Evolutionary conservation across 2,329 filamentous ascomycete species (phyloP).

Genomic region (Apiospora koreana): DNA sequence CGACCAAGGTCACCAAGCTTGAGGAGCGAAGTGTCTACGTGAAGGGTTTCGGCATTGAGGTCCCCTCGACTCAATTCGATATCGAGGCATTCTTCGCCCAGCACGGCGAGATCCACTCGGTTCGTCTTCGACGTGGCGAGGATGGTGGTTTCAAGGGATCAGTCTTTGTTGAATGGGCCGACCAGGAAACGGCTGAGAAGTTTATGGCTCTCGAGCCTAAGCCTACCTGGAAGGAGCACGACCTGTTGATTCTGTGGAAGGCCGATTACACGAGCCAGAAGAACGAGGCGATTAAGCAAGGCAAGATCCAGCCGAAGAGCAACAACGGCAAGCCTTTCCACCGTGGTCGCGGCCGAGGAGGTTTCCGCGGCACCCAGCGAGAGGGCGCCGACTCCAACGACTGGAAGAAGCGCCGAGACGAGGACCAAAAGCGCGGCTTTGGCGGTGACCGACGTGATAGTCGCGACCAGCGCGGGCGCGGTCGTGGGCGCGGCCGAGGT

Average conservation of each 20-base stretch:
- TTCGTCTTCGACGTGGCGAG: conserved; percentile 80
- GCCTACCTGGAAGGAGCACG: conserved; percentile 80
- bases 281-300: conserved; percentile 68
- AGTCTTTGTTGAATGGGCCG: conserved; percentile 90
- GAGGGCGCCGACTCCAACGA: conserved; percentile 52
- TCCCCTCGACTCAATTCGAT: conserved; percentile 84
- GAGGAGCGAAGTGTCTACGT: conserved; percentile 81
- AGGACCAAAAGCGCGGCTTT: conserved; percentile 63
- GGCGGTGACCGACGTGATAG: conserved; percentile 48
- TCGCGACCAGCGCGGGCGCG: conserved; percentile 36
- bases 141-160: conserved; percentile 88
- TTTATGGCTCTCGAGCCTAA: conserved; percentile 80
- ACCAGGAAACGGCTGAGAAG: conserved; percentile 74
- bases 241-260: conserved; percentile 85
- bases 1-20: conserved; percentile 61
- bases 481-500: conserved; percentile 44
- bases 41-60: conserved; percentile 90
- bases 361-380: conserved; percentile 36
- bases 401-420: conserved; percentile 65
- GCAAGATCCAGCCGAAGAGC: conserved; percentile 63
- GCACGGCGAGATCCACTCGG: conserved; percentile 75
- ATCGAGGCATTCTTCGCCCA: conserved; percentile 89
- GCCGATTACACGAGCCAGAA: conserved; percentile 82
- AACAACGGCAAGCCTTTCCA: conserved; percentile 32
- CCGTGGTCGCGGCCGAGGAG: conserved; percentile 39